A percentile compares a stretch with the other conserved stretches of the same genome.
Conservation (phyloP, 1,284 basidiomycete species). For the Malassezia sp. region DNA sequence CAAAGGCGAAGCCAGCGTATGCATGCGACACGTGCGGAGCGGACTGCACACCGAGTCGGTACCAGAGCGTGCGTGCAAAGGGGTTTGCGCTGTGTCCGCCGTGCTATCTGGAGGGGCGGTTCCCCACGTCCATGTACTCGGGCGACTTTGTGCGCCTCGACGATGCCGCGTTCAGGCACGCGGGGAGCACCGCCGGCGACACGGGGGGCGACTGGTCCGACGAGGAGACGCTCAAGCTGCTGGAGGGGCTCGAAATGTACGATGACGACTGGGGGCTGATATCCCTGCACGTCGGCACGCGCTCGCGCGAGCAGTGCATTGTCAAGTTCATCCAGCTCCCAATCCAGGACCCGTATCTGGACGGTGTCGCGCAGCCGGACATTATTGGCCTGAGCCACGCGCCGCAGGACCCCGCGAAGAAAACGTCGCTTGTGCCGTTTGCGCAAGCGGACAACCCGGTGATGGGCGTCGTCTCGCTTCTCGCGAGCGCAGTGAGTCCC, state of each 20-base stretch:
- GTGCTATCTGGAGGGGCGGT: conserved; percentile 91
- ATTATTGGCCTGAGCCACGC: conserved; percentile 66
- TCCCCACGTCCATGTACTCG: conserved; percentile 89
- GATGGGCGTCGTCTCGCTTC: conserved; percentile 93
- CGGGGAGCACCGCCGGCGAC: conserved; percentile 49
- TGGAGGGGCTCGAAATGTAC: conserved; percentile 95
- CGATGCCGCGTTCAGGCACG: conserved; percentile 49
- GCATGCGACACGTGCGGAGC: conserved; percentile 87
- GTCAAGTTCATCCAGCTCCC: conserved; percentile 89
- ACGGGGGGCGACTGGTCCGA: conserved; percentile 72
- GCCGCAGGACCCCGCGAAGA: conserved; percentile 21
- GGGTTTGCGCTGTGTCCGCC: conserved; percentile 58
- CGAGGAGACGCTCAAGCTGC: conserved; percentile 72
- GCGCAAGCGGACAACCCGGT: conserved; percentile 93
- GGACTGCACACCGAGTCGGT: conserved; percentile 76
- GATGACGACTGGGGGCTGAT: conserved; percentile 92
- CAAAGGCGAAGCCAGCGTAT: conserved; percentile 52
- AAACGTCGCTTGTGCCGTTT: conserved; percentile 56
- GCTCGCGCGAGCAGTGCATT: conserved; percentile 86
- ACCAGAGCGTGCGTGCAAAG: conserved; percentile 78
- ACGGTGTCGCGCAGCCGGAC: conserved; percentile 49
- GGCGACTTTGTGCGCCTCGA: conserved; percentile 90
- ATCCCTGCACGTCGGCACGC: conserved; percentile 79
- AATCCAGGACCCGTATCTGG: conserved; percentile 80
- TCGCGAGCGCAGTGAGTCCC: conserved; percentile 81